Evolutionary conservation across 352 stramenopile species (phyloP).

Genomic region (Phytophthora kernoviae): DNA sequence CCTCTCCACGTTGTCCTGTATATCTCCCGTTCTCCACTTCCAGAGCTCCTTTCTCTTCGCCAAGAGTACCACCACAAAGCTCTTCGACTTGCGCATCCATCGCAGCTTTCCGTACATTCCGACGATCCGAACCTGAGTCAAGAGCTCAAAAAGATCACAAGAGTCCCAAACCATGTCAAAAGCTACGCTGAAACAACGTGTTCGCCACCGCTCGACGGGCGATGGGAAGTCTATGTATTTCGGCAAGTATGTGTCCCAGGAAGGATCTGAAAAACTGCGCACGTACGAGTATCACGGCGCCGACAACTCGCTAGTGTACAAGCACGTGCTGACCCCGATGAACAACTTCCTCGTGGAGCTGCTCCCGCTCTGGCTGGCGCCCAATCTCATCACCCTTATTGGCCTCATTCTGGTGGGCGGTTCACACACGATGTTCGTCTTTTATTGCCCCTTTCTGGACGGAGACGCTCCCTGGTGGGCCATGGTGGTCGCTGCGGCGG

Average conservation of each 20-base stretch:
- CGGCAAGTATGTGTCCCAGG: constrained; percentile 86
- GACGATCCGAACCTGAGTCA: neutral
- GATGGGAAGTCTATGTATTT: constrained; percentile 89
- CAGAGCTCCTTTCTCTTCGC: neutral
- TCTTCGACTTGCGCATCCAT: constrained; percentile 4
- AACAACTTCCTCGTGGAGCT: constrained; percentile 83
- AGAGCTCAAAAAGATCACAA: neutral
- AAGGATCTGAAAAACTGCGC: constrained; percentile 84
- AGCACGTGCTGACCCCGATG: constrained; percentile 86
- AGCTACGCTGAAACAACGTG: constrained; percentile 54
- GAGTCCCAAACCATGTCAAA: constrained; percentile 16
- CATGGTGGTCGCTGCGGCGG: constrained; percentile 56
- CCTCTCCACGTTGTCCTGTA: neutral
- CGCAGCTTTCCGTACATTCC: neutral
- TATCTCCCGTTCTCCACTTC: constrained; percentile 2
- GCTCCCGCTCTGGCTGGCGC: constrained; percentile 79
- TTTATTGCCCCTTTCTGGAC: constrained; percentile 76
- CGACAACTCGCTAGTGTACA: constrained; percentile 90
- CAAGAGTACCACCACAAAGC: constrained; percentile 2
- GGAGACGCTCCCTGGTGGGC: constrained; percentile 74
- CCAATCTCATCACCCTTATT: constrained; percentile 84
- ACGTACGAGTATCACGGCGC: constrained; percentile 88
- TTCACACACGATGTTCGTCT: constrained; percentile 69
- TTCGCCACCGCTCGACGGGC: constrained; percentile 69
- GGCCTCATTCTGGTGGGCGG: constrained; percentile 67